These are phyloP conservation scores for Pharus latifolius DNA, from an alignment of 176 grass and related monocot species.

Conservation along the genomic window DNA sequence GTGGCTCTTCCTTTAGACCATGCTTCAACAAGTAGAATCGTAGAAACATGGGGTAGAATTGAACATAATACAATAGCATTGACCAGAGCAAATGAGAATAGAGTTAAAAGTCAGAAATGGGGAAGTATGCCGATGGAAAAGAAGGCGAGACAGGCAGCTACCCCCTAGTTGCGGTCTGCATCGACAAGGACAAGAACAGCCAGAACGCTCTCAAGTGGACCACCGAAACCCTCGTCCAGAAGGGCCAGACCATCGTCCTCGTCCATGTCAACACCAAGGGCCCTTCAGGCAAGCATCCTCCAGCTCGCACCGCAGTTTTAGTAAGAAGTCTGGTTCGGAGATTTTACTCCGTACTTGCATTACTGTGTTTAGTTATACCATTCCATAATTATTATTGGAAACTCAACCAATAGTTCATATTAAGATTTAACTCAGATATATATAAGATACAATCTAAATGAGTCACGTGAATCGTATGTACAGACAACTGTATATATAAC, in stretches of 20 bases:
- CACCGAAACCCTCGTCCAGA: slow-evolving; percentile 42
- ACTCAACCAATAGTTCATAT: too few species aligned
- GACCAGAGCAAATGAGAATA: neutral
- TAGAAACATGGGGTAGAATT: slow-evolving; percentile 3
- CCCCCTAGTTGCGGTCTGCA: slow-evolving; percentile 73
- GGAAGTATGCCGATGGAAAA: slow-evolving; percentile 39
- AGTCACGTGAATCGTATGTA: too few species aligned
- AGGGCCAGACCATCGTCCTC: slow-evolving; percentile 65
- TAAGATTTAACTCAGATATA: too few species aligned
- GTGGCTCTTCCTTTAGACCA: neutral
- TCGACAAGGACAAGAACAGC: slow-evolving; percentile 80
- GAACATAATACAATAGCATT: too few species aligned
- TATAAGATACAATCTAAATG: too few species aligned
- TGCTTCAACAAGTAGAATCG: neutral
- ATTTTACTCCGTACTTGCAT: too few species aligned
- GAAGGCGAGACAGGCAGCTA: slow-evolving; percentile 10
- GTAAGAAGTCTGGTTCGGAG: neutral
- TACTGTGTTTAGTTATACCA: too few species aligned
- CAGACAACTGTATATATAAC: too few species aligned
- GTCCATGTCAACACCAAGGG: slow-evolving; percentile 72
- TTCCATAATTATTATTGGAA: too few species aligned
- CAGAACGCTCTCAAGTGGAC: slow-evolving; percentile 79
- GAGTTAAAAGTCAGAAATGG: slow-evolving; percentile 28
- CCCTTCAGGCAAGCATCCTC: slow-evolving; percentile 28
- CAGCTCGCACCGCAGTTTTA: neutral